These are phyloP conservation scores for Tetrapyrgos nigripes DNA, from an alignment of 1,284 basidiomycete genomes.

Conservation along the genomic window DNA sequence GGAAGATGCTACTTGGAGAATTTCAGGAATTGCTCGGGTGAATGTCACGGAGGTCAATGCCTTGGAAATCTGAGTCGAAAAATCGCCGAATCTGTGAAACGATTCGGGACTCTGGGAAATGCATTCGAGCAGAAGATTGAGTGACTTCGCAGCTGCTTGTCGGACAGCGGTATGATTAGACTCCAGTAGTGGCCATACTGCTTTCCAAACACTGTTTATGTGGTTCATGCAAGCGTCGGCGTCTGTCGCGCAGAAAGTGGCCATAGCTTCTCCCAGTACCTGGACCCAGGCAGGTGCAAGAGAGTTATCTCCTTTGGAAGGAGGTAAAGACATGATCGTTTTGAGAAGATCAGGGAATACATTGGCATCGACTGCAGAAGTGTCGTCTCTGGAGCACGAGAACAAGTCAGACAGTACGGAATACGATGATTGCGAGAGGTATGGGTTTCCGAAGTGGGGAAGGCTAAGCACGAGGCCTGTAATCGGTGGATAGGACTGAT, in stretches of 20 bases:
- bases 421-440: slow-evolving; percentile 85
- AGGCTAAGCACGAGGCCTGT: slow-evolving; percentile 76
- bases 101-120: slow-evolving; percentile 59
- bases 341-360: slow-evolving; percentile 71
- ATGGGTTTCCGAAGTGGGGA: slow-evolving; percentile 84
- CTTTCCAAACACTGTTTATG: slow-evolving; percentile 76
- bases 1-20: slow-evolving; percentile 68
- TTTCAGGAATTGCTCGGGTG: slow-evolving; percentile 73
- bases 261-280: slow-evolving; percentile 74
- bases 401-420: slow-evolving; percentile 82
- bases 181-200: slow-evolving; percentile 78
- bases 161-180: slow-evolving; percentile 60
- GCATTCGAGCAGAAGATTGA: slow-evolving; percentile 71
- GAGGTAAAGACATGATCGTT: slow-evolving; percentile 78
- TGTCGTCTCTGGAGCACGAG: slow-evolving; percentile 56
- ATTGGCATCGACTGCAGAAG: slow-evolving; percentile 53
- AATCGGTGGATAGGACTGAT: slow-evolving; percentile 73
- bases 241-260: slow-evolving; percentile 60
- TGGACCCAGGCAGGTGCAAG: slow-evolving; percentile 77
- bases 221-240: slow-evolving; percentile 55
- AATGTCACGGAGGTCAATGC: slow-evolving; percentile 76
- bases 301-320: slow-evolving; percentile 66
- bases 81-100: slow-evolving; percentile 62
- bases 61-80: slow-evolving; percentile 67
- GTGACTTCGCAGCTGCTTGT: slow-evolving; percentile 68